Evolutionary conservation across 306 rosid species (phyloP).

Genomic region (Sicyos baderoa): DNA sequence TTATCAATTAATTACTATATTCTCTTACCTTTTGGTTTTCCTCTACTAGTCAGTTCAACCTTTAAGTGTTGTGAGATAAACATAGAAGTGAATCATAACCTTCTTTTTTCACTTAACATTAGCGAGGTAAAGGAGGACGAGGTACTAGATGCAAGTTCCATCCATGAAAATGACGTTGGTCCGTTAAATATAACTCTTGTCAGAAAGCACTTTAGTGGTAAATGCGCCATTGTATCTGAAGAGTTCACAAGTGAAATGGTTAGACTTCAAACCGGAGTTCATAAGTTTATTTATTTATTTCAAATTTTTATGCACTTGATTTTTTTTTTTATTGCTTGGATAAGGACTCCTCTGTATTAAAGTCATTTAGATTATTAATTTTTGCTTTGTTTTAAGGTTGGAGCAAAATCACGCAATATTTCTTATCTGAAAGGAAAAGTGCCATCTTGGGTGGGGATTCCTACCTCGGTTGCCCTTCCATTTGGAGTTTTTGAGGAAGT

Average conservation of each 20-base stretch:
- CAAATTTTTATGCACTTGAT: too few relatives aligned
- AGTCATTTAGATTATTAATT: neutral
- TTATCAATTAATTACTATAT: neutral
- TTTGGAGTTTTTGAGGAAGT: constrained; percentile 89
- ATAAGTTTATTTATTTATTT: too few relatives aligned
- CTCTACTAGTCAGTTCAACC: neutral
- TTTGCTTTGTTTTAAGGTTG: constrained; percentile 44
- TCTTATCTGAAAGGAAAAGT: constrained; percentile 77
- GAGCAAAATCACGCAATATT: constrained; percentile 93
- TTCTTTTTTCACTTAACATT: constrained; percentile 21
- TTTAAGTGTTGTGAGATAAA: constrained; percentile 7
- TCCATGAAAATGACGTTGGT: constrained; percentile 29
- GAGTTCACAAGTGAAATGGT: constrained; percentile 86
- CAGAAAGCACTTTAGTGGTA: constrained; percentile 68
- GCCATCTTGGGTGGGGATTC: constrained; percentile 92
- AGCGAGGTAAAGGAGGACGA: constrained; percentile 71
- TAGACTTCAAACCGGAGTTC: constrained; percentile 19
- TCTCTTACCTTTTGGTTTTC: neutral
- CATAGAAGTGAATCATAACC: constrained; percentile 15
- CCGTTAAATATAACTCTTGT: constrained; percentile 51
- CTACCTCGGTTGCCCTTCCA: constrained; percentile 92
- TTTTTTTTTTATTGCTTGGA: too few relatives aligned
- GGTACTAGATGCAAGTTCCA: constrained; percentile 42
- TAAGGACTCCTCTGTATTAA: neutral
- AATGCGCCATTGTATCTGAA: constrained; percentile 78